phyloP scores from a whole-genome alignment of 495 filamentous ascomycete genomes.

The Aspergillus taichungensis region DNA sequence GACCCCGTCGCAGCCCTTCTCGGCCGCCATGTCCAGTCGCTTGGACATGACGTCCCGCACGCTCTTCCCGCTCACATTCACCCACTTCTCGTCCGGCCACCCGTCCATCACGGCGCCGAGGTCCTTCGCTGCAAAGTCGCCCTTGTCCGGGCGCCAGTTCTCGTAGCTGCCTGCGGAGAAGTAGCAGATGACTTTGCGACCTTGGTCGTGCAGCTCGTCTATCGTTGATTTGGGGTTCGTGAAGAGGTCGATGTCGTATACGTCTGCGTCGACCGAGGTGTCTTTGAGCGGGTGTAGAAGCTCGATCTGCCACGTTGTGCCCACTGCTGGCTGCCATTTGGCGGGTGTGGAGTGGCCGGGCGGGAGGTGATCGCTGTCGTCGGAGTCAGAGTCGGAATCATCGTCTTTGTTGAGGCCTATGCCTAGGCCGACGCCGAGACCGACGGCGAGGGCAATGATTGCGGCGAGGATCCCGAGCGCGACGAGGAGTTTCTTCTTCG shows the following conservation, averaged over 20 bases:
- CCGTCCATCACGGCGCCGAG: constrained; percentile 45
- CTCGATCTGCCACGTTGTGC: constrained; percentile 48
- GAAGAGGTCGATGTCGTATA: constrained; percentile 60
- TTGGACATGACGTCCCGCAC: constrained; percentile 53
- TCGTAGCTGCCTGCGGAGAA: constrained; percentile 62
- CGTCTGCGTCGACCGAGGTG: constrained; percentile 34
- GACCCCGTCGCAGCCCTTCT: constrained; percentile 61
- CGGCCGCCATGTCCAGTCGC: constrained; percentile 45
- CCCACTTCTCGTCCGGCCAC: constrained; percentile 61
- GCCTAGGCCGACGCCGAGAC: constrained; percentile 46
- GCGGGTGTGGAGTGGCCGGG: constrained; percentile 19
- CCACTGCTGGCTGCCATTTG: constrained; percentile 41
- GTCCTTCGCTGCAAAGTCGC: constrained; percentile 42
- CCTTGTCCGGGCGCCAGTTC: constrained; percentile 47
- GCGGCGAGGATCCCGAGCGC: constrained; percentile 19
- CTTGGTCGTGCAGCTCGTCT: constrained; percentile 33
- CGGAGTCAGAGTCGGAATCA: neutral
- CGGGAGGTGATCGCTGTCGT: constrained; percentile 10
- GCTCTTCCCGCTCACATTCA: constrained; percentile 45
- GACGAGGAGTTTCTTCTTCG: constrained; percentile 31
- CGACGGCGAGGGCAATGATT: constrained; percentile 42
- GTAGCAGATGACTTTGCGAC: constrained; percentile 61
- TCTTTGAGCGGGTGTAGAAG: constrained; percentile 35
- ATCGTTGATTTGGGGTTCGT: constrained; percentile 39
- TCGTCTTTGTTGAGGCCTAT: constrained; percentile 24